Evolutionary conservation across 352 stramenopile genomes (phyloP).

Genomic region (Pythium phragmiticola): DNA sequence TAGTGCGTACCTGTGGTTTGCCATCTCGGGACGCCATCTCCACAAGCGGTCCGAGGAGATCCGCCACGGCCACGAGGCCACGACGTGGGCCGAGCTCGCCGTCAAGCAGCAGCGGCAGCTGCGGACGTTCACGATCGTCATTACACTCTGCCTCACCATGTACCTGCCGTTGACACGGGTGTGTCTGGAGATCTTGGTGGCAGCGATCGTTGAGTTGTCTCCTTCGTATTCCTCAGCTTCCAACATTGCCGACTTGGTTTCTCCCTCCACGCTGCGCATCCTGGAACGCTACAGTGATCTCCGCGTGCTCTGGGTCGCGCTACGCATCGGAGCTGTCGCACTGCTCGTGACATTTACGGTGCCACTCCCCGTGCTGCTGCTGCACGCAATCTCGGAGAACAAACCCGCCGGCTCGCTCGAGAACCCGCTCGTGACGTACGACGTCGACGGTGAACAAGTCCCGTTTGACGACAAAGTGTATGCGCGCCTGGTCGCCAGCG

Average conservation of each 20-base stretch:
- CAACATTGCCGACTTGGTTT: slow-evolving; percentile 11
- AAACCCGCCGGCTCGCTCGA: slow-evolving; percentile 38
- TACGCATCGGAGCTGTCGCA: slow-evolving; percentile 27
- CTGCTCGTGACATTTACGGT: slow-evolving; percentile 41
- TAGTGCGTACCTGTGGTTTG: slow-evolving; percentile 44
- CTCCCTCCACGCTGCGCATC: slow-evolving; percentile 14
- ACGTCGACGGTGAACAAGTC: slow-evolving; percentile 39
- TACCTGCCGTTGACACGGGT: slow-evolving; percentile 45
- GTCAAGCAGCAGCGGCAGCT: slow-evolving; percentile 33
- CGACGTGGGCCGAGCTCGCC: slow-evolving; percentile 35
- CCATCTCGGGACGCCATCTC: slow-evolving; percentile 30
- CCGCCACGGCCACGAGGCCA: slow-evolving; percentile 42
- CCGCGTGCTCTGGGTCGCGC: slow-evolving; percentile 21
- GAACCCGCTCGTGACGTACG: slow-evolving; percentile 39
- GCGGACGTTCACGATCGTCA: slow-evolving; percentile 31
- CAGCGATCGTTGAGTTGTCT: slow-evolving; percentile 14
- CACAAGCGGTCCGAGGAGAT: slow-evolving; percentile 46
- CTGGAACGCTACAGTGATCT: slow-evolving; percentile 13
- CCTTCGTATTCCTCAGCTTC: neutral
- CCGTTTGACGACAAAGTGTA: slow-evolving; percentile 47
- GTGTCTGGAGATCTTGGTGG: slow-evolving; percentile 34
- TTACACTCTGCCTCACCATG: slow-evolving; percentile 39
- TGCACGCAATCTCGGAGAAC: slow-evolving; percentile 37
- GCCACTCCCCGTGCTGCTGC: slow-evolving; percentile 30
- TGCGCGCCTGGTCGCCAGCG: slow-evolving; percentile 29